Evolutionary conservation across 257 asterid genomes (phyloP).

Genomic region (Gynochthodes officinalis): DNA sequence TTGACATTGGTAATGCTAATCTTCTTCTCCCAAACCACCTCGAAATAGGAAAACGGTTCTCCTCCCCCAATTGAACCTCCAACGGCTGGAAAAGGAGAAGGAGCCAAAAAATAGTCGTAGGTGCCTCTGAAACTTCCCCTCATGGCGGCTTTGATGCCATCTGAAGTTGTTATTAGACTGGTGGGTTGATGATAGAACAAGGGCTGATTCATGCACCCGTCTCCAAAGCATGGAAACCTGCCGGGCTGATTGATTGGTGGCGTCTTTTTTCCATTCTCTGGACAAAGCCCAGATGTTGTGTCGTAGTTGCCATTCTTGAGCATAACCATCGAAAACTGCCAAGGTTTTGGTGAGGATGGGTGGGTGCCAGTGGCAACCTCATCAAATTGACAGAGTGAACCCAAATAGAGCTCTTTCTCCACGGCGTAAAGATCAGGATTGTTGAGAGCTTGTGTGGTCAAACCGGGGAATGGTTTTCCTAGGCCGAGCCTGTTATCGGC

Average conservation of each 20-base stretch:
- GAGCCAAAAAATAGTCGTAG: background rate
- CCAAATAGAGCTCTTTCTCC: slow-evolving; percentile 63
- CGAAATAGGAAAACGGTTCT: background rate
- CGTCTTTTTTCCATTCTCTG: background rate
- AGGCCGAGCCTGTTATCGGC: slow-evolving; percentile 54
- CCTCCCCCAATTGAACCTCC: too few species aligned
- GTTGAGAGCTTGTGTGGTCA: slow-evolving; percentile 31
- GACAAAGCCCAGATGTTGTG: slow-evolving; percentile 3
- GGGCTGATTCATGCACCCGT: slow-evolving; percentile 9
- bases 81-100: background rate
- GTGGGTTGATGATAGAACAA: slow-evolving; percentile 3
- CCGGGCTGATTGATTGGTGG: background rate
- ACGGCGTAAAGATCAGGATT: slow-evolving; percentile 58
- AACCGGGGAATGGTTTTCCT: slow-evolving; percentile 46
- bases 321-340: slow-evolving; percentile 9
- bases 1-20: too few species aligned
- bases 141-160: slow-evolving; percentile 41
- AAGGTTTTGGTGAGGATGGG: too few species aligned
- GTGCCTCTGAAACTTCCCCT: slow-evolving; percentile 6
- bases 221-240: slow-evolving; percentile 5
- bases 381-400: slow-evolving; percentile 46
- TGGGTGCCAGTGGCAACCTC: too few species aligned
- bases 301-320: slow-evolving; percentile 11
- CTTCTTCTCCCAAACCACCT: slow-evolving; percentile 10
- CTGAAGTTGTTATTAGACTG: background rate